Base-by-base conservation (phyloP, 192 early-diverging fungal species). In the Backusella tuberculispora region DNA sequence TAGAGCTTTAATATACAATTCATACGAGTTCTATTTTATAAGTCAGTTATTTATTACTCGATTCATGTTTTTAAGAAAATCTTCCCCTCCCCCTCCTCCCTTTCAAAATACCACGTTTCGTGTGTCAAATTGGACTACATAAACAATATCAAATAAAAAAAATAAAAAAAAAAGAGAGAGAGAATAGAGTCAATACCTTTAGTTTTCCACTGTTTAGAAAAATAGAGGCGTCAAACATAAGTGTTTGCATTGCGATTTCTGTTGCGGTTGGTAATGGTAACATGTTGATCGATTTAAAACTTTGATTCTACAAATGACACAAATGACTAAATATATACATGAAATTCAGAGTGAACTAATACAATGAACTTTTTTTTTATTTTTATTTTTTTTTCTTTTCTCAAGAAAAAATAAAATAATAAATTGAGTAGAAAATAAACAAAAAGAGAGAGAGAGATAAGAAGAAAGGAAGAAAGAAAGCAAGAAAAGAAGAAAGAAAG, bases 1-100 rank as follows among this genome's bases (percentile, higher is more conserved):
- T 12, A 88, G 78, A 69, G 83, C 83, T 68, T 83, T 80, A 48
- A 88, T 71, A 74, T 85, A 84, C 29, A 78, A 48, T 38, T 74
- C 72, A 64, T 63, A 78, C 0, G 76, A 72, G 12, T 14, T 48
- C 76, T 78, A 56, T 53, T n/a, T n/a, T n/a, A n/a, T n/a, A n/a
- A n/a, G n/a, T n/a, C n/a, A n/a, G n/a, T n/a, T n/a, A n/a, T n/a
- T n/a, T n/a, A n/a, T n/a, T n/a, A n/a, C n/a, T n/a, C n/a, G n/a
- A 53, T 53, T 53, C 17, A 56, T 56, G 50, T 21, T 21, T 21
- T 9, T 10, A 3, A 24, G 19, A n/a, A n/a, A n/a, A n/a, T n/a
- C n/a, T n/a, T n/a, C n/a, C n/a, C n/a, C n/a, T 56, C 21, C 50
- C 21, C 24, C 24, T 56, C 9, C 50, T 10, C 50, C 47, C 19